Evolutionary conservation across 257 asterid genomes (phyloP), one percentile per base, ranked within the genome.

Genomic region (Verbascum thapsus): DNA sequence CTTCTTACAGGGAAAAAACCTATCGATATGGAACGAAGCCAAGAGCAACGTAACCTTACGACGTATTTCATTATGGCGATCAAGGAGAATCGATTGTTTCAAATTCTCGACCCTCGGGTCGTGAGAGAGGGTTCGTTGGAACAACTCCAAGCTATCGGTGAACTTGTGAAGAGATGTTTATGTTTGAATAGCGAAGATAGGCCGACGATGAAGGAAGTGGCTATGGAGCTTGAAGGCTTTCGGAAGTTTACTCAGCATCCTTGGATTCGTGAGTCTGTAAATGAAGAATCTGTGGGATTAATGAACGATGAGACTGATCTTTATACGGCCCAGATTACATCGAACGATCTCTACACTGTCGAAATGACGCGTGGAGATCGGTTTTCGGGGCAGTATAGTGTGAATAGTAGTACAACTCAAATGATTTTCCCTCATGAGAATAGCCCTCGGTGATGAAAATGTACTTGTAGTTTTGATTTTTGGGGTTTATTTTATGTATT

Each of bases 191-290:
- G 95, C 0, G 90, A 72, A 26, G 85, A 87, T 10, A 76, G 96
- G 47, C 96, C 97, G 3, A 85, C 85, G 1, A 90, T 85, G 97
- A 90, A 78, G 58, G 96, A 90, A 53, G 92, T 87, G 59, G 80
- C 78, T 0, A 87, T 75, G 67, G 95, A 85, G 56, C 88, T 90
- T 1, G 97, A 87, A 66, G 80, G 78, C 3, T 65, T 80, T 13
- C 82, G 88, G 69, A 90, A 72, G 81, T 72, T 80, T 18, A 77
- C 47, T 0, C 68, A 19, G 41, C 83, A 84, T 67, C 83, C 85
- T 0, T 83, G 90, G 95, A 71, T 71, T 11, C 68, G 53, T 13
- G 58, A 56, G 13, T 47, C 70, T 0, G 65, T 0, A 0, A 45
- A 41, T 0, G 76, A 73, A 37, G 78, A 74, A 53, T 34, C 76